Evolutionary conservation across 495 filamentous ascomycete genomes (phyloP).

Genomic region (Glonium stellatum): DNA sequence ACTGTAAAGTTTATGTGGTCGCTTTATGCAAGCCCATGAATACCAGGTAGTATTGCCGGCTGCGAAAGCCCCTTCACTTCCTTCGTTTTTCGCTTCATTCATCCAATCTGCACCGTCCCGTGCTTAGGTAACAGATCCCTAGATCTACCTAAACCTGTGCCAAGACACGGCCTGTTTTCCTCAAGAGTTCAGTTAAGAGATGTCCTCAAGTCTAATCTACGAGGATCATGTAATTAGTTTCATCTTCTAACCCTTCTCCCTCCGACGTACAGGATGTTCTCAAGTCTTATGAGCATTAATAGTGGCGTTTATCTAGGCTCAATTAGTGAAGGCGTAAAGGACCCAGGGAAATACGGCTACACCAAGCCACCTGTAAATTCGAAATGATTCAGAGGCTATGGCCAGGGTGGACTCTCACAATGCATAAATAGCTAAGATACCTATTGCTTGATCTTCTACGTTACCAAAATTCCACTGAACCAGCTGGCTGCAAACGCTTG

Average conservation of each 20-base stretch:
- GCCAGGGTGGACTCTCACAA: no score
- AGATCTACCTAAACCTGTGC: not conserved
- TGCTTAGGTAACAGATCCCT: not conserved
- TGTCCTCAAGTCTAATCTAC: not conserved
- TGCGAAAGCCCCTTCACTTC: not conserved
- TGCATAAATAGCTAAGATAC: no score
- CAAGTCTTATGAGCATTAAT: no score
- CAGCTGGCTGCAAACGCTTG: not conserved
- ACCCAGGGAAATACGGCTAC: no score
- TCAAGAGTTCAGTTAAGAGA: not conserved
- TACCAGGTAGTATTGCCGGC: not conserved
- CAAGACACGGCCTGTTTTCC: not conserved
- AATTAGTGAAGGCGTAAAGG: no score
- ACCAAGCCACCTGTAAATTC: no score
- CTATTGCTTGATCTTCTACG: not conserved
- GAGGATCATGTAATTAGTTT: not conserved
- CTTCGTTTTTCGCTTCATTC: not conserved
- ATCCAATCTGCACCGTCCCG: not conserved
- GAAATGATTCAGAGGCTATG: no score
- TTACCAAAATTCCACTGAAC: conserved; percentile 5
- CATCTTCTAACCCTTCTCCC: not conserved
- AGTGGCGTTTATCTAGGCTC: no score
- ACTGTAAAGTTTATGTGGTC: not conserved
- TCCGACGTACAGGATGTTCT: not conserved
- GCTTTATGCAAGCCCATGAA: not conserved